A percentile compares a stretch with the other conserved stretches of the same genome.
These are phyloP conservation scores for Begonia masoniana DNA, from an alignment of 306 rosid species.

Conservation along the genomic window DNA sequence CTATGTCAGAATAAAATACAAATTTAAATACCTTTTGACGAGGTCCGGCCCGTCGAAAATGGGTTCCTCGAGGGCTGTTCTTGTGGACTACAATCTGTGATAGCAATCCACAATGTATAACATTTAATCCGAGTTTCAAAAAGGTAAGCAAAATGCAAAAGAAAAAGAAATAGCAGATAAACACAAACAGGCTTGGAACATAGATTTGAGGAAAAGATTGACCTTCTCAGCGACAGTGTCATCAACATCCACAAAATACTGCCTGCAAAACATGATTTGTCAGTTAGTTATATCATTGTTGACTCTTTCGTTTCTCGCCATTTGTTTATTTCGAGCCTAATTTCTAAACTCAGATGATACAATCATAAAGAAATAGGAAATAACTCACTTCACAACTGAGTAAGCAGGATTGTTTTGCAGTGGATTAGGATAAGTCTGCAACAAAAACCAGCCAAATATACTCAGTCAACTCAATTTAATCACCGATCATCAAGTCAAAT, in stretches of 20 bases:
- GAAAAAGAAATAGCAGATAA: not conserved
- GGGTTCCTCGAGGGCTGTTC: constrained; percentile 68
- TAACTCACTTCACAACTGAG: constrained; percentile 78
- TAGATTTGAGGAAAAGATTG: constrained; percentile 3
- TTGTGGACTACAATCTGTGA: constrained; percentile 69
- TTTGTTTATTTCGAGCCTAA: too few relatives aligned
- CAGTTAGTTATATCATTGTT: too few relatives aligned
- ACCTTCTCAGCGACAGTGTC: constrained; percentile 79
- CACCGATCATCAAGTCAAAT: too few relatives aligned
- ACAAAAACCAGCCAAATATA: constrained; percentile 7
- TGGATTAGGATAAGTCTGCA: constrained; percentile 73
- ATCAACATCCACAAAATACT: constrained; percentile 81
- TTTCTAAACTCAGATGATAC: not conserved
- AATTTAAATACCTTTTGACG: constrained; percentile 56
- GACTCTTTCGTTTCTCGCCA: too few relatives aligned
- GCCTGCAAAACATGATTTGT: constrained; percentile 38
- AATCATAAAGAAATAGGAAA: not conserved
- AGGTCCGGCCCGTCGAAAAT: constrained; percentile 95
- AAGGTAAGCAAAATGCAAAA: not conserved
- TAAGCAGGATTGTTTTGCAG: constrained; percentile 88
- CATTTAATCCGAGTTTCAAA: too few relatives aligned
- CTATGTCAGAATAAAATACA: constrained; percentile 1
- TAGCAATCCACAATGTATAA: not conserved
- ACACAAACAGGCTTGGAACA: constrained; percentile 3
- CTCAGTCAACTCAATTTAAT: not conserved